These are phyloP conservation scores for Phymatotrichopsis omnivora DNA, from an alignment of 2,329 filamentous ascomycete species.

Conservation along the genomic window DNA sequence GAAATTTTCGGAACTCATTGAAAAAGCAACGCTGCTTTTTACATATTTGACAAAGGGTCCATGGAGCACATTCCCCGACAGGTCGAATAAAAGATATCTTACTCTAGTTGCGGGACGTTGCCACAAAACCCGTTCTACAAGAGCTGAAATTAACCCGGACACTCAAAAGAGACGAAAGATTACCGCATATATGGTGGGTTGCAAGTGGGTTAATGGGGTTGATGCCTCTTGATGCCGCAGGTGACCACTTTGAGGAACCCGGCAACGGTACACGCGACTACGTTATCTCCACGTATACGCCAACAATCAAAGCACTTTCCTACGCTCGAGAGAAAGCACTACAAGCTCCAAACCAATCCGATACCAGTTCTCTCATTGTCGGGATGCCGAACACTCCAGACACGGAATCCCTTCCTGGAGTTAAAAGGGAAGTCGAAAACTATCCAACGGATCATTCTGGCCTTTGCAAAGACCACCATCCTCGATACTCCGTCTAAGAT, in stretches of 20 bases:
- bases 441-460: too few relatives aligned
- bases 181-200: conserved; percentile 22
- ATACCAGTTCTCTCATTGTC: too few relatives aligned
- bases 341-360: too few relatives aligned
- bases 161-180: not conserved
- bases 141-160: not conserved
- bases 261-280: not conserved
- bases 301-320: not conserved
- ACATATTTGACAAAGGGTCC: too few relatives aligned
- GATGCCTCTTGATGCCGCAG: conserved; percentile 20
- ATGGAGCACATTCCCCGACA: not conserved
- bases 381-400: not conserved
- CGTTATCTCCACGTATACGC: not conserved
- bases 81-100: not conserved
- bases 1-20: not conserved
- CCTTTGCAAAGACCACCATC: too few relatives aligned
- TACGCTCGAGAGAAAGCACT: not conserved
- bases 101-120: conserved; percentile 7
- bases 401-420: not conserved
- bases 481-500: too few relatives aligned
- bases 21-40: not conserved
- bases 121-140: not conserved
- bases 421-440: not conserved
- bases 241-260: not conserved
- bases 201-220: conserved; percentile 13